Base-by-base conservation (phyloP, 73 alveolate genomes). In the Diophrys sp. region DNA sequence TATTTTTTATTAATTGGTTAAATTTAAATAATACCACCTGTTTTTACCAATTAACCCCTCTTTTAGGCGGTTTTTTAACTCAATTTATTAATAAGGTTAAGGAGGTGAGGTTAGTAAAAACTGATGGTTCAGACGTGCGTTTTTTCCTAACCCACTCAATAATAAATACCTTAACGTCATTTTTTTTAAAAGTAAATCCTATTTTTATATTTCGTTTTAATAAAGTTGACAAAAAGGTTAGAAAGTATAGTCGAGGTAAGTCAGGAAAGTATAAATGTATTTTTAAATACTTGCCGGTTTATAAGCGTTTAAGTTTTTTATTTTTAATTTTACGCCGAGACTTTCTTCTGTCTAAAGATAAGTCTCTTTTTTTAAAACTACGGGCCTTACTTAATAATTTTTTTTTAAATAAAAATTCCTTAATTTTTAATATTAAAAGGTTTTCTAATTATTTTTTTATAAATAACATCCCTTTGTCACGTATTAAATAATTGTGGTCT, bases 191-290 rank as follows among this genome's bases (percentile, higher is more conserved):
- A 23, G 5, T 62, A 62, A 62, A 24, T 28, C 78, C 79, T 30
- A 29, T 77, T 29, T 77, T 77, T 77, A 26, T 66, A 28, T 68
- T 27, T 30, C 14, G 11, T 25, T 44, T 68, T n/a, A 23, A 77
- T 25, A 77, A 67, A 54, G 70, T 77, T 24, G 33, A 32, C 29
- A 77, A 77, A 77, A 68, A 77, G 18, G 67, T 77, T 8, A n/a
- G 70, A 67, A 77, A 77, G 31, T 77, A 29, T 67, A 44, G 77
- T 14, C 24, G 85, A 62, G 85, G 85, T 18, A 77, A 77, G 67
- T 77, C 85, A n/a, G 85, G 85, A 28, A 77, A 77, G 67, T 77
- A 68, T 32, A 2, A 5, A n/a, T 23, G 25, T 68, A 29, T 28
- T 67, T 68, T 75, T 27, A 67, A 67, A 27, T 77, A 77, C 70